Evolutionary conservation across 2,329 filamentous ascomycete species (phyloP).

Genomic region (Aureobasidium namibiae): DNA sequence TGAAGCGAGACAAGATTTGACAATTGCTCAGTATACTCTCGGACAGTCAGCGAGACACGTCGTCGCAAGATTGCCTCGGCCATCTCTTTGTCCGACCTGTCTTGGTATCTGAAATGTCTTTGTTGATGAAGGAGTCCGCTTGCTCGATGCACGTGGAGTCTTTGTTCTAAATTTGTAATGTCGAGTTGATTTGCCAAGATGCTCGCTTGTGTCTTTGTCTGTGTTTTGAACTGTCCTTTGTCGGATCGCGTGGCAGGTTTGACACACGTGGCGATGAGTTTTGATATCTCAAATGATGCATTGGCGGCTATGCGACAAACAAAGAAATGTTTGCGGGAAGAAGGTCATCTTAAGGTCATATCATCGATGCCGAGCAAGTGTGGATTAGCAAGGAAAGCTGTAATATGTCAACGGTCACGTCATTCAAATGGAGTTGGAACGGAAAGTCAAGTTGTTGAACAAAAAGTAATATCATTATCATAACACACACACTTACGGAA

Average conservation of each 20-base stretch:
- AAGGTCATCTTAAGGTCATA: too few relatives aligned
- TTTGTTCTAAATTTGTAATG: slow-evolving; percentile 5
- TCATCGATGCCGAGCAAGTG: background rate
- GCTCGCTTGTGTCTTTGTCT: slow-evolving; percentile 4
- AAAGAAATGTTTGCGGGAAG: background rate
- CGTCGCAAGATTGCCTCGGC: background rate
- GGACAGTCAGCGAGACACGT: background rate
- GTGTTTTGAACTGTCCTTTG: background rate
- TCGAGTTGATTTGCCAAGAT: background rate
- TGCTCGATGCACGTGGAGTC: background rate
- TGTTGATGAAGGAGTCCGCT: background rate
- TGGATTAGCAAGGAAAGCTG: too few relatives aligned
- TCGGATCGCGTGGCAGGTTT: background rate
- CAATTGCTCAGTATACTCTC: background rate
- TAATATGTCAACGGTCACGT: background rate
- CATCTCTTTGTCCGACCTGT: background rate
- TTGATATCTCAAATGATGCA: background rate
- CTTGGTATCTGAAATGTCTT: background rate
- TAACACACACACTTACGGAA: background rate
- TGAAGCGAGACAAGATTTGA: background rate
- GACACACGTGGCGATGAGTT: background rate
- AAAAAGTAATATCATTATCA: background rate
- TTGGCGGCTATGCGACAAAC: background rate
- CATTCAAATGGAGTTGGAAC: background rate
- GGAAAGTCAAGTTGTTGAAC: background rate